Base-by-base conservation (phyloP, 2,329 filamentous ascomycete genomes). In the Alternaria atra region DNA sequence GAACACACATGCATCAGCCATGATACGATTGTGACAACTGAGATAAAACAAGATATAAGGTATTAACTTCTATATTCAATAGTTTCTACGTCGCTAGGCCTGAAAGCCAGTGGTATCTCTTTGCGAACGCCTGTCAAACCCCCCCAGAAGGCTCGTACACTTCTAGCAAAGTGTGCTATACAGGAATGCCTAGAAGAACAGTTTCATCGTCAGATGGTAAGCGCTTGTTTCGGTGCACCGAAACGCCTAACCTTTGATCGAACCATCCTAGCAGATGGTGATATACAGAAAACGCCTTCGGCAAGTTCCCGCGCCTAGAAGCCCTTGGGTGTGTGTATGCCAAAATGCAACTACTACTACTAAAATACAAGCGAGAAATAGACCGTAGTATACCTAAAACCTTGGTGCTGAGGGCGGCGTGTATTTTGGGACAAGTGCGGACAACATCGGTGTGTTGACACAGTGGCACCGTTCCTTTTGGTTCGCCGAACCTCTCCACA, bases 271-370 rank as follows among this genome's bases (percentile, higher is more conserved):
- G 65, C 51, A 71, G 61, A 61, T 62, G 57, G 65, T 59, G 37
- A 54, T 54, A 47, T 65, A 58, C 60, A 67, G 52, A 67, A 29
- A 78, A 77, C 71, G 74, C 74, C 74, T 29, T 64, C 52, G 66
- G 64, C 68, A 50, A 50, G 35, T 57, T 37, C 54, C 46, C 48
- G 59, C 64, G 69, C 72, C 70, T 73, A 52, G 65, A 61, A 76
- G 70, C 71, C 71, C 58, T 56, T 61, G 58, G 58, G 52, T 52
- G 53, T 61, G 51, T 52, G 52, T 59, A 60, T 73, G 74, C 72
- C 72, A 74, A 69, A 71, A 75, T 77, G 73, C 73, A 74, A 73
- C 66, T 56, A 43, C 60, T 69, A 67, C 68, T 74, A 68, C 67
- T 74, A 72, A 67, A 70, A 67, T 61, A 66, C 67, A 70, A 70